These are phyloP conservation scores for Fusarium marasasianum DNA, from an alignment of 2,329 filamentous ascomycete species.

Conservation along the genomic window DNA sequence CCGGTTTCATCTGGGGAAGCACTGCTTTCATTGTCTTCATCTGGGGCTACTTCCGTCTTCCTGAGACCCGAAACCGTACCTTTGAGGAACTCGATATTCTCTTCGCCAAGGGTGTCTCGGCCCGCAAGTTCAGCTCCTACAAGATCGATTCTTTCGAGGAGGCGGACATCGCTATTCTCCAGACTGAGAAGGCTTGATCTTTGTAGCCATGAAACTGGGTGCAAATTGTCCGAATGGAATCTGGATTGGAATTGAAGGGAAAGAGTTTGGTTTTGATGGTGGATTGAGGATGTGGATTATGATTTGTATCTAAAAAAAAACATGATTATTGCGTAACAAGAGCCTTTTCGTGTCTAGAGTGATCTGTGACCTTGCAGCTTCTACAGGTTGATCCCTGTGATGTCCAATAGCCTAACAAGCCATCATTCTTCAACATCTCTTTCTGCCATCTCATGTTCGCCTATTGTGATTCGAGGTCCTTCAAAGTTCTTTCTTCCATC, in stretches of 20 bases:
- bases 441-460: not conserved
- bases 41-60: constrained; percentile 58
- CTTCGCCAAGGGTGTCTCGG: constrained; percentile 49
- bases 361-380: too few species aligned
- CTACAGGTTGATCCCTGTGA: rapidly evolving
- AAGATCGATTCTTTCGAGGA: constrained; percentile 16
- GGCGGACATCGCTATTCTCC: not conserved
- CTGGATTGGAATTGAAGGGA: not conserved
- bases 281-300: not conserved
- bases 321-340: not conserved
- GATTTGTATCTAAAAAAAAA: not conserved
- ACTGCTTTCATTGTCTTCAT: constrained; percentile 39
- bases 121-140: constrained; percentile 29
- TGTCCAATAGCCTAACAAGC: too few species aligned
- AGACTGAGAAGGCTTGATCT: not conserved
- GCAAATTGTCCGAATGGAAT: not conserved
- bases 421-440: not conserved
- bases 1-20: constrained; percentile 50
- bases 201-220: rapidly evolving
- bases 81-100: constrained; percentile 64
- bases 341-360: not conserved
- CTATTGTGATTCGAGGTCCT: constrained; percentile 18
- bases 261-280: not conserved
- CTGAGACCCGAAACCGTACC: constrained; percentile 61
- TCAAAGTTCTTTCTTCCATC: constrained; percentile 56